Evolutionary conservation across 495 filamentous ascomycete genomes (phyloP), one percentile per base, ranked within the genome.

Genomic region (Podospora anserina): DNA sequence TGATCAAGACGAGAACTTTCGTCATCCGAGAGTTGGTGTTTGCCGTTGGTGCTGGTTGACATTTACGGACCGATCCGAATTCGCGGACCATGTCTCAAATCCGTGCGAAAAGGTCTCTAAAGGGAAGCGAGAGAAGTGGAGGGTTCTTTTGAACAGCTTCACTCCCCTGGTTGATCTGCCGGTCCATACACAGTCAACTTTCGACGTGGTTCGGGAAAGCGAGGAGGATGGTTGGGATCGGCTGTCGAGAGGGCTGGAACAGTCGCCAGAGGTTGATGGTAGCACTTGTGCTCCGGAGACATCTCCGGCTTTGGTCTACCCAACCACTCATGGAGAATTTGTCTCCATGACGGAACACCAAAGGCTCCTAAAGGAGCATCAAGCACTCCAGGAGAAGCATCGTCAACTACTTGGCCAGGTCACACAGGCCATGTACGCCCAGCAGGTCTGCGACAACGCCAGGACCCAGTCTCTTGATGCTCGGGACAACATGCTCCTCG

Each of bases 111-210:
- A 71, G 65, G 75, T 77, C 4, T 79, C 77, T 28, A 78, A 75
- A 56, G 77, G 76, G 7, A 78, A 78, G 63, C 60, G 70, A 44
- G 75, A 79, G 68, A 78, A 79, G 56, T 79, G 76, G 73, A 70
- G 70, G 15, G 67, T 78, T n/a, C 64, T 79, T 4, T 63, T 61
- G 28, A 69, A 78, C 26, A 72, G 66, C 49, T 77, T 79, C 66
- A 78, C 76, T 18, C 72, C 74, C 9, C 61, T 77, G 55, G 61
- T 69, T 1, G 49, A 57, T 16, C n/a, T 20, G 23, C 15, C 65
- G 34, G 9, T 55, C 19, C 18, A n/a, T 26, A 15, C 54, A 34
- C 20, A 68, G 20, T 13, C 20, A 18, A 26, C 18, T 54, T 20
- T 60, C 18, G 65, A 69, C 13, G 26, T 62, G 26, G 63, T 32